Conservation (phyloP, 306 rosid genomes). For the peach (Prunus persica) region DNA sequence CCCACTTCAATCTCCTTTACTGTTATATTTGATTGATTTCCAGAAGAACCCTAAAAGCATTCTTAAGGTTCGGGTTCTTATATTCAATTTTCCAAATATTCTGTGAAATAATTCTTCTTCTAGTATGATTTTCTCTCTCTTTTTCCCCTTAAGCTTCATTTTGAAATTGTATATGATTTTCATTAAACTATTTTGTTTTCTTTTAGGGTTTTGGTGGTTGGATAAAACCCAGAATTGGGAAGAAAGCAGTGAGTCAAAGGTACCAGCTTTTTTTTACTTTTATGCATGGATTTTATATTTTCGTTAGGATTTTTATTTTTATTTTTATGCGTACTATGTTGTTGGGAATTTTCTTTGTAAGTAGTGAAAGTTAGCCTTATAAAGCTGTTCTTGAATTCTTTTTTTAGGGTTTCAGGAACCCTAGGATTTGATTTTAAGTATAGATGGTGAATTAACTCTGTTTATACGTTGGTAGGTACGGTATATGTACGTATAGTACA, state of each 20-base stretch:
- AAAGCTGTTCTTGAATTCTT: background rate
- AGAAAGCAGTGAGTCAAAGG: constrained; percentile 5
- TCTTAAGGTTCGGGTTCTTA: background rate
- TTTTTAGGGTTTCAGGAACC: constrained; percentile 5
- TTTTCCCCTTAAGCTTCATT: background rate
- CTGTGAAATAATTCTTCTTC: background rate
- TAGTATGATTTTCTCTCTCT: background rate
- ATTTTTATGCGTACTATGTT: background rate
- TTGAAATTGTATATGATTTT: background rate
- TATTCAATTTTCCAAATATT: no score
- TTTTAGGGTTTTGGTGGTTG: constrained; percentile 25
- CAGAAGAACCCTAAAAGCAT: background rate
- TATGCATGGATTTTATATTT: background rate
- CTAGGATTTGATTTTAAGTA: background rate
- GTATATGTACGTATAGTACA: background rate
- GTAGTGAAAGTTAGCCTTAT: background rate
- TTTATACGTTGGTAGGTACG: background rate
- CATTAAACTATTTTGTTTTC: background rate
- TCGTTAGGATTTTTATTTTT: background rate
- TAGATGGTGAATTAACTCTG: background rate
- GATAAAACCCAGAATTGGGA: constrained; percentile 2
- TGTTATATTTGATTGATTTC: background rate
- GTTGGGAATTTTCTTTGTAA: background rate
- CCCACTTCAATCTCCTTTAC: constrained; percentile 12
- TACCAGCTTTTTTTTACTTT: background rate